Percentiles rank a stretch among this genome's conserved stretches.
Conservation (phyloP, 495 filamentous ascomycete species). For the Talaromyces stipitatus region DNA sequence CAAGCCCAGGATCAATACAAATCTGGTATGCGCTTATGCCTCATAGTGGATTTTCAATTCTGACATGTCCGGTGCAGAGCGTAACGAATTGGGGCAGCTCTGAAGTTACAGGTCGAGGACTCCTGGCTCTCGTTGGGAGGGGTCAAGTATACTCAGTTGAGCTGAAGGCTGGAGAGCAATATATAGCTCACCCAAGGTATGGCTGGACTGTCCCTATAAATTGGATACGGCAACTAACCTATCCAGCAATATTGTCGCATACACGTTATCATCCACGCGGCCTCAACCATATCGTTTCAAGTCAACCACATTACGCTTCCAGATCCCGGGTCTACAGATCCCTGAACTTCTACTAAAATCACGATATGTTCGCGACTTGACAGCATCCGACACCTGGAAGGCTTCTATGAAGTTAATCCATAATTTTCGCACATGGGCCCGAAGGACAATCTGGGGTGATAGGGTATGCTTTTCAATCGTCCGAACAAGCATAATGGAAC, state of each 20-base stretch:
- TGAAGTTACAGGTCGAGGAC: slow-evolving; percentile 74
- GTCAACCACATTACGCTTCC: slow-evolving; percentile 65
- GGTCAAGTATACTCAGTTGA: slow-evolving; percentile 82
- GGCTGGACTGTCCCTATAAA: background rate
- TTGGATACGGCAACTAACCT: background rate
- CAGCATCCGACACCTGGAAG: slow-evolving; percentile 63
- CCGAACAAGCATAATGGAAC: background rate
- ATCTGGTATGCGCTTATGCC: slow-evolving; percentile 44
- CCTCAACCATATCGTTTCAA: slow-evolving; percentile 81
- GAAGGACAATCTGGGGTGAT: slow-evolving; percentile 89
- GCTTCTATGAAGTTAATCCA: slow-evolving; percentile 51
- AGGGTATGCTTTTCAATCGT: slow-evolving; percentile 40
- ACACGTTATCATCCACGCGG: slow-evolving; percentile 58
- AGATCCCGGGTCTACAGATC: slow-evolving; percentile 60
- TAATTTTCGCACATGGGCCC: slow-evolving; percentile 60
- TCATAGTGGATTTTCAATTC: slow-evolving; percentile 20
- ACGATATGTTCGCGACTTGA: slow-evolving; percentile 64
- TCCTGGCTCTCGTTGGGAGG: slow-evolving; percentile 73
- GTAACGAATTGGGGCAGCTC: slow-evolving; percentile 88
- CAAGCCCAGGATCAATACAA: slow-evolving; percentile 63
- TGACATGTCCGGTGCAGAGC: slow-evolving; percentile 42
- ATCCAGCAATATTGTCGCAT: slow-evolving; percentile 76
- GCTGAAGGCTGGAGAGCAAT: slow-evolving; percentile 72
- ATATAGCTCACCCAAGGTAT: slow-evolving; percentile 74
- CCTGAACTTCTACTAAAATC: slow-evolving; percentile 49